A percentile compares a stretch with the other conserved stretches of the same genome.
These are phyloP conservation scores for Dysphania ambrosioides DNA, from an alignment of 148 eudicot genomes.

Conservation along the genomic window DNA sequence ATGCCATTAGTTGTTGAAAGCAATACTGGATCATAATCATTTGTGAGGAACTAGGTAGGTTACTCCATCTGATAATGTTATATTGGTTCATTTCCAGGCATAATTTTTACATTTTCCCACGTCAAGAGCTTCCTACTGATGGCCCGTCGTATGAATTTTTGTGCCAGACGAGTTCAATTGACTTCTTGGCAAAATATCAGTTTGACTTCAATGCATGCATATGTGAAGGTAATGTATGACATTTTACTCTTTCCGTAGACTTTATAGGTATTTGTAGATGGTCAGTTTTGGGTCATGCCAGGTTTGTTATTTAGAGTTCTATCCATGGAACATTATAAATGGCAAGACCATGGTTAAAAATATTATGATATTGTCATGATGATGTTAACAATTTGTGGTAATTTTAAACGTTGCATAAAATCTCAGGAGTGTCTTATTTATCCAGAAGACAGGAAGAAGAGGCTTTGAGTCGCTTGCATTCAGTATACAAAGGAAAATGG, in stretches of 20 bases:
- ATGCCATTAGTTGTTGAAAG: background rate
- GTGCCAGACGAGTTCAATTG: slow-evolving; percentile 87
- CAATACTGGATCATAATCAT: background rate
- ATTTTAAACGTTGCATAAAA: slow-evolving; percentile 48
- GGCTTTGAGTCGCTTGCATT: slow-evolving; percentile 48
- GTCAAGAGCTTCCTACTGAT: slow-evolving; percentile 62
- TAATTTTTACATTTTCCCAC: slow-evolving; percentile 88
- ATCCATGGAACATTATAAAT: background rate
- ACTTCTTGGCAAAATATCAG: slow-evolving; percentile 81
- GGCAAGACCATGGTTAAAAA: background rate
- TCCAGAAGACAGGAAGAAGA: slow-evolving; percentile 94
- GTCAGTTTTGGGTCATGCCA: background rate
- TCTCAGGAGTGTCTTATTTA: slow-evolving; percentile 99
- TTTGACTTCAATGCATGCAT: slow-evolving; percentile 93
- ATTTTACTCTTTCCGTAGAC: background rate
- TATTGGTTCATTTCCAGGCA: slow-evolving; percentile 46
- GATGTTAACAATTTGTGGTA: slow-evolving; percentile 32
- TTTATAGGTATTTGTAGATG: background rate
- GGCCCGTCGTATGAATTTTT: slow-evolving; percentile 64
- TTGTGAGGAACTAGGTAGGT: background rate
- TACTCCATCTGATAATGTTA: background rate
- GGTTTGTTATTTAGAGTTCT: background rate
- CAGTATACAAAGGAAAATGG: slow-evolving; percentile 37
- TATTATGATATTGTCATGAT: slow-evolving; percentile 7
- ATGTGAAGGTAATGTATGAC: slow-evolving; percentile 52